Conservation (phyloP, 2,329 filamentous ascomycete genomes). For the Torrubiella hemipterigena region DNA sequence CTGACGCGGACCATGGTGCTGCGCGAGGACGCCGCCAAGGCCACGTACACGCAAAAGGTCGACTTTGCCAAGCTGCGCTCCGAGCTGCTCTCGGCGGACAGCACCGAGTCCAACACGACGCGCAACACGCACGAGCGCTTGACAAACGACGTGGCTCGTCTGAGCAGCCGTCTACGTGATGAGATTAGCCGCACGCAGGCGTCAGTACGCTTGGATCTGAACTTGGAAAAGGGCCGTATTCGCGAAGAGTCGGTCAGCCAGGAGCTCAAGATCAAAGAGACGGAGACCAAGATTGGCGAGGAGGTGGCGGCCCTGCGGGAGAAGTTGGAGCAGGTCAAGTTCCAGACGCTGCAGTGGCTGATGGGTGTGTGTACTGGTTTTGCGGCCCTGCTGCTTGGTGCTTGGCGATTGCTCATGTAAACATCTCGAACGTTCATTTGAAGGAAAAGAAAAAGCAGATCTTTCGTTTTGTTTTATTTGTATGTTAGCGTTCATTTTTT, state of each 20-base stretch:
- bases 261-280: conserved; percentile 97
- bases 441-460: too few species aligned
- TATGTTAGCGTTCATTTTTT: too few species aligned
- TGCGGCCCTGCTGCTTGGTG: conserved; percentile 54
- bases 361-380: conserved; percentile 72
- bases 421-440: too few species aligned
- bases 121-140: conserved; percentile 83
- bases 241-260: conserved; percentile 92
- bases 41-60: conserved; percentile 77
- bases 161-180: conserved; percentile 79
- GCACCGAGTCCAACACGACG: conserved; percentile 80
- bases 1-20: conserved; percentile 96
- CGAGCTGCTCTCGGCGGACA: conserved; percentile 84
- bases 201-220: conserved; percentile 81
- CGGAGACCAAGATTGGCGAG: conserved; percentile 95
- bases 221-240: conserved; percentile 92
- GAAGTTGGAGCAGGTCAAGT: conserved; percentile 94
- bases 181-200: conserved; percentile 93
- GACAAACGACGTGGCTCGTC: conserved; percentile 87
- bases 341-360: conserved; percentile 94
- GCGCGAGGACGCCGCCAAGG: conserved; percentile 80
- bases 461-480: too few species aligned
- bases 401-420: conserved; percentile 58
- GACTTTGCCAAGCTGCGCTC: conserved; percentile 96
- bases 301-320: conserved; percentile 85